These are phyloP conservation scores for Plasmodium gonderi DNA, from an alignment of 169 alveolate genomes.

Conservation along the genomic window DNA sequence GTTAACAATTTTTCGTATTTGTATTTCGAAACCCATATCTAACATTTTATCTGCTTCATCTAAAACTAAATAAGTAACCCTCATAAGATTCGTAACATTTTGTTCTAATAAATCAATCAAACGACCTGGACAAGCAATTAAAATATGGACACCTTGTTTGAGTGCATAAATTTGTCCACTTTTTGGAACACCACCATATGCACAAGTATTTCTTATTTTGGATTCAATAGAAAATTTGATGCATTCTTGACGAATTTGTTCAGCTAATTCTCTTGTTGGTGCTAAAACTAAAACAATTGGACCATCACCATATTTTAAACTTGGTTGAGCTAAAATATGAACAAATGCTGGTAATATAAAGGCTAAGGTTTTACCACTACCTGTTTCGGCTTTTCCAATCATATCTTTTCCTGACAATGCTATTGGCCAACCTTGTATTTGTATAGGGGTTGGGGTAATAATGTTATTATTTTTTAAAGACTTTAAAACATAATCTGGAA, in stretches of 20 bases:
- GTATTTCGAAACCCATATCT: conserved; percentile 99
- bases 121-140: conserved; percentile 97
- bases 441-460: conserved; percentile 95
- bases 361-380: conserved; percentile 99
- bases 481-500: conserved; percentile 94
- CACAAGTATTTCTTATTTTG: conserved; percentile 88
- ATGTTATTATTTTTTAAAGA: conserved; percentile 90
- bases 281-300: conserved; percentile 98
- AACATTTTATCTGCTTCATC: conserved; percentile 99
- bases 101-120: conserved; percentile 95
- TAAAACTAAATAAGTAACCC: conserved; percentile 97
- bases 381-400: conserved; percentile 99
- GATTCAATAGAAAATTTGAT: conserved; percentile 90
- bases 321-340: conserved; percentile 93
- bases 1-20: conserved; percentile 94
- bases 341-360: conserved; percentile 96
- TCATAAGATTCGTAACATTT: conserved; percentile 92
- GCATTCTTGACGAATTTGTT: conserved; percentile 95
- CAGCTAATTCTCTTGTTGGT: conserved; percentile 99
- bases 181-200: conserved; percentile 97
- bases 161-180: conserved; percentile 89
- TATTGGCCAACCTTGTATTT: conserved; percentile 97
- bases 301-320: conserved; percentile 94
- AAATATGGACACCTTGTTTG: conserved; percentile 95
- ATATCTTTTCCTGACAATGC: conserved; percentile 96